These are phyloP conservation scores for Gonapodya sp. DNA, from an alignment of 192 early-diverging fungal species.

Conservation along the genomic window DNA sequence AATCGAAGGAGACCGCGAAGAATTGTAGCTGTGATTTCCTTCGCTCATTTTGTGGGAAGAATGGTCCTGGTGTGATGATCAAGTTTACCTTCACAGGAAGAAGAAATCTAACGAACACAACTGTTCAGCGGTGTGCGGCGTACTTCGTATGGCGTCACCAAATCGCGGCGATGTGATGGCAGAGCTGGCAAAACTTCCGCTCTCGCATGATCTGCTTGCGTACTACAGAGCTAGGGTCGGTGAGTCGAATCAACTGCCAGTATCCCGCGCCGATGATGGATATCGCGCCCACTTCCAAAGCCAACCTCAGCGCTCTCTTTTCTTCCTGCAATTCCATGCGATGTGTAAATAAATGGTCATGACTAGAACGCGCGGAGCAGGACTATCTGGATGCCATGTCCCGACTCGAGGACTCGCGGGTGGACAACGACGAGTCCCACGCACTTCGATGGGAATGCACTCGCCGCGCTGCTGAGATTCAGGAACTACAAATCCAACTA, in stretches of 20 bases:
- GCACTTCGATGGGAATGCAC: slow-evolving; percentile 33
- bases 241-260: background rate
- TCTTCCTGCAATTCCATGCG: too few relatives aligned
- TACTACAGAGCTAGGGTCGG: background rate
- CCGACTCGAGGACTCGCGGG: background rate
- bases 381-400: background rate
- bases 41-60: background rate
- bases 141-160: too few relatives aligned
- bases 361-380: background rate
- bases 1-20: background rate
- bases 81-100: too few relatives aligned
- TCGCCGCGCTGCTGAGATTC: slow-evolving; percentile 31
- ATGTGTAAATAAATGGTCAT: too few relatives aligned
- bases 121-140: too few relatives aligned
- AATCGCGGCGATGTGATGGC: background rate
- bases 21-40: background rate
- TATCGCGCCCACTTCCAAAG: too few relatives aligned
- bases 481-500: slow-evolving; percentile 35
- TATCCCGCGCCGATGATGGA: too few relatives aligned
- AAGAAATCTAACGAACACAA: too few relatives aligned
- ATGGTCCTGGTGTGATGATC: too few relatives aligned
- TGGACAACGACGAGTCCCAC: slow-evolving; percentile 25
- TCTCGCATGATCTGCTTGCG: background rate
- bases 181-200: background rate
- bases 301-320: too few relatives aligned